Base-by-base conservation (phyloP, 257 asterid species). In the Jasminum sambac region DNA sequence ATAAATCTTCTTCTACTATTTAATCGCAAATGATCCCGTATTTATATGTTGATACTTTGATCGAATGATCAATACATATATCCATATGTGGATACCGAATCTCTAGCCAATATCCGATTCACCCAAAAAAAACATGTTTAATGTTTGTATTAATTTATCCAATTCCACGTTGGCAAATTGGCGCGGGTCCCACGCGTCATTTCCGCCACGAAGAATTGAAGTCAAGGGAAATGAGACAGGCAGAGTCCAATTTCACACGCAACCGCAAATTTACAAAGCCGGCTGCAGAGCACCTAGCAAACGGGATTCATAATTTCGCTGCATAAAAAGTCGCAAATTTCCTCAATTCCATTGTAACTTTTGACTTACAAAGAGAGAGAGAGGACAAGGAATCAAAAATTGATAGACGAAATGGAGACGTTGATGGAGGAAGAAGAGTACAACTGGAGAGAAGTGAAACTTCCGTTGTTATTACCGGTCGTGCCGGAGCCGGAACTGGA, bases 341-440 rank as follows among this genome's bases (percentile, higher is more conserved):
- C 24, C 17, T 46, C 58, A n/a, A n/a, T 48, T 48, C 23, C 25
- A 2, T 6, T 48, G 24, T 48, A 6, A 48, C 11, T 48, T 48
- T 44, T 46, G 14, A 46, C 14, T 8, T 1, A 46, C 8, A 14
- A 8, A 46, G 23, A n/a, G 23, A 6, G 8, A n/a, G 3, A 16
- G 6, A 16, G 1, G 7, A 5, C 23, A 16, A 21, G 17, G 71
- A 39, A 41, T 23, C 52, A 8, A 16, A 8, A 16, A 30, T 30
- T 30, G 44, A 1, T 55, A 25, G 19, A 21, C 62, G 62, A 40
- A 59, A 93, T 94, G 96, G 93, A 94, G 69, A 41, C 88, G 14
- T 23, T 89, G 46, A 84, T 48, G 88, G 99, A 91, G 71, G 91
- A 86, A 0, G 95, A 87, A 84, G 96, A 84, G 80, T 88, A 94